Evolutionary conservation across 164 flowering plant species (phyloP).

Genomic region (Berberis thunbergii): DNA sequence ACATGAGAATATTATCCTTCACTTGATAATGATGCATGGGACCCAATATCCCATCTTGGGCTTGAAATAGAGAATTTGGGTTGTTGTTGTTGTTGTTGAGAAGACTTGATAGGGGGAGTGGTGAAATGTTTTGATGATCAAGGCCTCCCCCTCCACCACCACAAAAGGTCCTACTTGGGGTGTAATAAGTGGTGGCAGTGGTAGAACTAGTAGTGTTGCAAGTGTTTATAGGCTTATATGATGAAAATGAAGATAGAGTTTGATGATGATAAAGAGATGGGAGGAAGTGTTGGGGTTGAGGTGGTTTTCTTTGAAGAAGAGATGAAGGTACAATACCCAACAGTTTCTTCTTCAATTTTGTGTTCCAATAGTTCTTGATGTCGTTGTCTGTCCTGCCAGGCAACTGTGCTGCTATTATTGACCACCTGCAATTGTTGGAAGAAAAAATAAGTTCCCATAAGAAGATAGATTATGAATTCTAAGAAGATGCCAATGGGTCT

Average conservation of each 20-base stretch:
- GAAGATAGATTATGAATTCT: conserved; percentile 4
- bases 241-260: conserved; percentile 9
- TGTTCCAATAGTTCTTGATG: conserved; percentile 86
- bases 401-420: conserved; percentile 70
- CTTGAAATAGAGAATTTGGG: neutral
- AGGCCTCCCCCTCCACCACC: too few species aligned
- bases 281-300: conserved; percentile 5
- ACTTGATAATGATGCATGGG: conserved; percentile 12
- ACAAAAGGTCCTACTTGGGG: conserved; percentile 8
- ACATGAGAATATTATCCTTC: conserved; percentile 16
- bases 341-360: conserved; percentile 77
- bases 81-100: conserved; percentile 3
- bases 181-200: conserved; percentile 5
- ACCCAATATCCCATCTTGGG: conserved; percentile 5
- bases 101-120: conserved; percentile 4
- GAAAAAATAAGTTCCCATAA: conserved; percentile 15
- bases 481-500: neutral
- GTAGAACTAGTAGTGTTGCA: too few species aligned
- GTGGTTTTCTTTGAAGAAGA: conserved; percentile 9
- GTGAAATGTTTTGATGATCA: too few species aligned
- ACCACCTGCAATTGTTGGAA: conserved; percentile 45
- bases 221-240: neutral
- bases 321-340: conserved; percentile 25
- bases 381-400: conserved; percentile 81
- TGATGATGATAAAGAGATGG: conserved; percentile 11